A percentile compares a stretch with the other conserved stretches of the same genome.
Evolutionary conservation across 805 yeast species (phyloP).

Genomic region (Yarrowia osloensis): DNA sequence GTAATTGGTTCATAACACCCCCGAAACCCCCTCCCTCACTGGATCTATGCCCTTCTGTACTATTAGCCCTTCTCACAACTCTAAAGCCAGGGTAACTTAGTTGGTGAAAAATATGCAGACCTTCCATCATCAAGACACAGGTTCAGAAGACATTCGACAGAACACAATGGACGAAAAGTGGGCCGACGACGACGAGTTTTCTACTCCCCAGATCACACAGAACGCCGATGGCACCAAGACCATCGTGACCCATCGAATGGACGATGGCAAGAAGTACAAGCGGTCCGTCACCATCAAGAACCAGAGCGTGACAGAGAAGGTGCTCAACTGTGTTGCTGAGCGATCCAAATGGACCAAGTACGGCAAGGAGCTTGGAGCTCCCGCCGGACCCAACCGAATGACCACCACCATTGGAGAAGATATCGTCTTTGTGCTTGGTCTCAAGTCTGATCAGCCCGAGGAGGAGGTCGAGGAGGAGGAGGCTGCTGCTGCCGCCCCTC

Average conservation of each 20-base stretch:
- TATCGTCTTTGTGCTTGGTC: slow-evolving; percentile 71
- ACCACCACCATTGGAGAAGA: slow-evolving; percentile 89
- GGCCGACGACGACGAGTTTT: slow-evolving; percentile 47
- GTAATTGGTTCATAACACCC: not conserved
- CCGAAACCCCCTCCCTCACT: not conserved
- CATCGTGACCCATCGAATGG: slow-evolving; percentile 66
- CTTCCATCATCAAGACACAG: slow-evolving; percentile 14
- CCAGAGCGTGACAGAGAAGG: slow-evolving; percentile 74
- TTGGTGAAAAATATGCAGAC: slow-evolving; percentile 27
- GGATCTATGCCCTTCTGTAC: not conserved
- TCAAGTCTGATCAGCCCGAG: slow-evolving; percentile 37
- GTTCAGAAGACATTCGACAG: slow-evolving; percentile 38
- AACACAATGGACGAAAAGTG: slow-evolving; percentile 62
- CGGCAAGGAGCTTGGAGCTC: slow-evolving; percentile 72
- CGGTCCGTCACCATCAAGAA: slow-evolving; percentile 83
- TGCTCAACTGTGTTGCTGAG: slow-evolving; percentile 80
- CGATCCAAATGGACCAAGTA: slow-evolving; percentile 87
- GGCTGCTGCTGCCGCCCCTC: slow-evolving; percentile 40
- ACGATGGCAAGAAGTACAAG: slow-evolving; percentile 76
- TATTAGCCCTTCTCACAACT: not conserved
- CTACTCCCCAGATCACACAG: slow-evolving; percentile 69
- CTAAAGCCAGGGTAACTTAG: slow-evolving; percentile 28
- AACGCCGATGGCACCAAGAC: slow-evolving; percentile 91
- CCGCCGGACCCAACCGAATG: slow-evolving; percentile 84
- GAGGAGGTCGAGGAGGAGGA: slow-evolving; percentile 74